phyloP scores from a whole-genome alignment of 192 early-diverging fungal species.

The Nowakowskiella sp. region DNA sequence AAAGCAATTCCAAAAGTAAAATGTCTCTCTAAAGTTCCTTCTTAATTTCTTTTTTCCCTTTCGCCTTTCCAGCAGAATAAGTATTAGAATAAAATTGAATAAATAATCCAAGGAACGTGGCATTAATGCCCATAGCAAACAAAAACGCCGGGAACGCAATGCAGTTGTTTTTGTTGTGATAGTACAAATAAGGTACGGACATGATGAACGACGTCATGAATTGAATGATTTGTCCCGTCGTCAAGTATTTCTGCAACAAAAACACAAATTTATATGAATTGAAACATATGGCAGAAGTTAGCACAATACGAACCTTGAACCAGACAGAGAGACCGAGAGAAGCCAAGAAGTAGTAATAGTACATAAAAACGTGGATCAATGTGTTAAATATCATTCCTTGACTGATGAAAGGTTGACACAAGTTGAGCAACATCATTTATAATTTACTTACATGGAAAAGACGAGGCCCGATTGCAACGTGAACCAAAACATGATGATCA shows the following conservation, averaged over 20 bases:
- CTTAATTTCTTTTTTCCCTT: no score
- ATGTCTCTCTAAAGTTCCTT: no score
- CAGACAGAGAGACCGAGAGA: conserved; percentile 32
- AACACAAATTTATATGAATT: conserved; percentile 1
- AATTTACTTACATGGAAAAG: conserved; percentile 23
- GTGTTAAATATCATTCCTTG: conserved; percentile 39
- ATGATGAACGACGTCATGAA: conserved; percentile 35
- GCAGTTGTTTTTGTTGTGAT: conserved; percentile 25
- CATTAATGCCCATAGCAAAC: conserved; percentile 34
- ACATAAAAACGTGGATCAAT: conserved; percentile 43
- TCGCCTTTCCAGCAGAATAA: no score
- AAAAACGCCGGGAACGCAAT: conserved; percentile 22
- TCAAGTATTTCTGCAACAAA: conserved; percentile 31
- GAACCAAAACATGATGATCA: conserved; percentile 44
- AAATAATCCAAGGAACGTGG: conserved; percentile 34
- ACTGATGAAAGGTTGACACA: neutral
- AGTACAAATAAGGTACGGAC: conserved; percentile 35
- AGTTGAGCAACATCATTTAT: neutral
- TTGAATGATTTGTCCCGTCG: conserved; percentile 40
- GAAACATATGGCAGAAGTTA: neutral
- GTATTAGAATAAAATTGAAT: conserved; percentile 33
- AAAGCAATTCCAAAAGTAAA: no score
- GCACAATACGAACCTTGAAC: conserved; percentile 32
- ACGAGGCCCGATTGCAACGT: conserved; percentile 35
- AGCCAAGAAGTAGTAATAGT: conserved; percentile 40